Evolutionary conservation across 140 eudicot genomes (phyloP).

Genomic region (Artemisia princeps): DNA sequence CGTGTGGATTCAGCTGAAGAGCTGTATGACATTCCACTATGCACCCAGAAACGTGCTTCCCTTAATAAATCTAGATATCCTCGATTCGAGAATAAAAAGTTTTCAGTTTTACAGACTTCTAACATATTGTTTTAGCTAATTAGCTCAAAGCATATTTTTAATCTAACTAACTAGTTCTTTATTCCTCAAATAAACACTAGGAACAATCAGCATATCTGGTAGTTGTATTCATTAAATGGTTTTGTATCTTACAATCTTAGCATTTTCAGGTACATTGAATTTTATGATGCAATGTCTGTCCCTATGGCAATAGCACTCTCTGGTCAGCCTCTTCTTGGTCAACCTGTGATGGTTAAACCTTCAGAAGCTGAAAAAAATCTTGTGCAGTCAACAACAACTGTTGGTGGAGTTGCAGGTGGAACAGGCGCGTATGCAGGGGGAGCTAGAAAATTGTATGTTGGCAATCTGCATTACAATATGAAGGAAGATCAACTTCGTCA

Average conservation of each 20-base stretch:
- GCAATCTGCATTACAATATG: constrained; percentile 85
- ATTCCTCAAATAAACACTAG: neutral
- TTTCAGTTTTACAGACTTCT: neutral
- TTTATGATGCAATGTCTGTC: constrained; percentile 89
- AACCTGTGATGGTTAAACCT: constrained; percentile 93
- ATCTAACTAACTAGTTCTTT: neutral
- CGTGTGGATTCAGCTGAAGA: neutral
- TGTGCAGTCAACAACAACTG: constrained; percentile 69
- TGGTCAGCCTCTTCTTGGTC: constrained; percentile 91
- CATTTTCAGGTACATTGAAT: constrained; percentile 73
- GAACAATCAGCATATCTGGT: constrained; percentile 11
- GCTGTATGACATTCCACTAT: neutral
- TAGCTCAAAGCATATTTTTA: neutral
- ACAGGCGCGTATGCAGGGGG: constrained; percentile 63
- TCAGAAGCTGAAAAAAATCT: constrained; percentile 98
- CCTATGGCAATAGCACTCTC: constrained; percentile 98
- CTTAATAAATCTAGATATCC: neutral
- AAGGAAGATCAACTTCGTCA: constrained; percentile 85
- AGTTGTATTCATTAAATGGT: neutral
- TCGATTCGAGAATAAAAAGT: neutral
- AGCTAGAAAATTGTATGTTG: constrained; percentile 83
- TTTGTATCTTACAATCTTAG: constrained; percentile 2
- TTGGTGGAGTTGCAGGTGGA: constrained; percentile 56
- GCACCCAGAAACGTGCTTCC: neutral
- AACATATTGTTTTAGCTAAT: neutral